These are phyloP conservation scores for Westerdykella aurantiaca DNA, from an alignment of 2,329 filamentous ascomycete species.

Conservation along the genomic window DNA sequence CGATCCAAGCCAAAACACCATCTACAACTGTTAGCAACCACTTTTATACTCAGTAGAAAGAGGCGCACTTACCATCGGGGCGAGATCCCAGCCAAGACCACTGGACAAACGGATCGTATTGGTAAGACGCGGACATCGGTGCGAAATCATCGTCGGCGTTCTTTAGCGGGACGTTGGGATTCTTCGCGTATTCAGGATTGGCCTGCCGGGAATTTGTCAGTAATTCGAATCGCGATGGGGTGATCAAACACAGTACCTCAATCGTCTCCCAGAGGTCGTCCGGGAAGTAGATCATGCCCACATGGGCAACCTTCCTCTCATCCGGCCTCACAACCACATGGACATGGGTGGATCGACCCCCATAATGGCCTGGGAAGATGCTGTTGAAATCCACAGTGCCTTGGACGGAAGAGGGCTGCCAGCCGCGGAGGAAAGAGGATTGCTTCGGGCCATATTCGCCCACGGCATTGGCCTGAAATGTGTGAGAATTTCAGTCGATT, in stretches of 20 bases:
- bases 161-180: slow-evolving; percentile 7
- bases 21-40: slow-evolving; percentile 3
- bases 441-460: slow-evolving; percentile 10
- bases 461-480: slow-evolving; percentile 36
- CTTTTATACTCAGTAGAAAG: background rate
- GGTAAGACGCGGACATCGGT: background rate
- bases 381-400: slow-evolving; percentile 46
- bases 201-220: slow-evolving; percentile 16
- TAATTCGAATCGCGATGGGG: background rate
- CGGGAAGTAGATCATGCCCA: slow-evolving; percentile 38
- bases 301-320: slow-evolving; percentile 36
- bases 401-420: slow-evolving; percentile 40
- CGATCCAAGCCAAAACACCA: slow-evolving; percentile 9
- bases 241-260: slow-evolving; percentile 21
- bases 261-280: slow-evolving; percentile 25
- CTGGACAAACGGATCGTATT: slow-evolving; percentile 8
- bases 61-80: background rate
- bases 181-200: slow-evolving; percentile 1
- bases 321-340: slow-evolving; percentile 31
- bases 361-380: slow-evolving; percentile 39
- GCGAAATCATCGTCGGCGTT: slow-evolving; percentile 11
- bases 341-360: slow-evolving; percentile 11
- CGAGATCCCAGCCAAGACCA: slow-evolving; percentile 6
- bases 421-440: slow-evolving; percentile 36
- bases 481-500: slow-evolving; percentile 36